Conservation (phyloP, 164 flowering plant species). For the Tinospora cordifolia region DNA sequence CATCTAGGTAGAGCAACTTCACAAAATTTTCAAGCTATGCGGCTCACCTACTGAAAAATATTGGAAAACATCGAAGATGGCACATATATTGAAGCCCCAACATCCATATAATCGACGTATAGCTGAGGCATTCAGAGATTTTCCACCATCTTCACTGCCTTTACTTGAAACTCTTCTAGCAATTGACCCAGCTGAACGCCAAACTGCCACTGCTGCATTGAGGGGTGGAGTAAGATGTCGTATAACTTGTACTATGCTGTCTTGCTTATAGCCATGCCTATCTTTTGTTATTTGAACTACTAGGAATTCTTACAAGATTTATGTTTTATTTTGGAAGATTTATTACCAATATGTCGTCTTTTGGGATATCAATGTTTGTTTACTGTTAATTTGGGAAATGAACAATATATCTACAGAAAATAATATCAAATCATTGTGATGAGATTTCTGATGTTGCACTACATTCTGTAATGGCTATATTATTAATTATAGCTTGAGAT, state of each 20-base stretch:
- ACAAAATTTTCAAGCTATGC: conserved; percentile 92
- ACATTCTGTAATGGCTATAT: too few relatives aligned
- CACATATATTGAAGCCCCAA: conserved; percentile 84
- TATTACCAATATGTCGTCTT: too few relatives aligned
- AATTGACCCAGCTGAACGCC: conserved; percentile 70
- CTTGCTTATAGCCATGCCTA: too few relatives aligned
- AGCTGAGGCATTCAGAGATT: conserved; percentile 67
- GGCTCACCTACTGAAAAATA: conserved; percentile 93
- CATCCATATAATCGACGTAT: conserved; percentile 74
- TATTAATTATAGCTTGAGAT: too few relatives aligned
- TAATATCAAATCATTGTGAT: too few relatives aligned
- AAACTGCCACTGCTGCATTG: conserved; percentile 68
- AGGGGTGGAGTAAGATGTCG: conserved; percentile 65
- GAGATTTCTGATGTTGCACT: too few relatives aligned
- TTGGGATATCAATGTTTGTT: too few relatives aligned
- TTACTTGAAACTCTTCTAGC: conserved; percentile 72
- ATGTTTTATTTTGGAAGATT: too few relatives aligned
- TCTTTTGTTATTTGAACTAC: too few relatives aligned
- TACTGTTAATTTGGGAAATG: too few relatives aligned
- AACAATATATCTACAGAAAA: too few relatives aligned
- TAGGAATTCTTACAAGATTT: too few relatives aligned
- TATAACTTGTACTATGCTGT: neutral
- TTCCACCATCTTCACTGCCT: conserved; percentile 63
- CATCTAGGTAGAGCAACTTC: conserved; percentile 82
- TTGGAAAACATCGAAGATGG: conserved; percentile 75